Percentiles rank a stretch among this genome's conserved stretches.
Conservation (phyloP, 1,284 basidiomycete genomes). For the Puccinia sorghi region DNA sequence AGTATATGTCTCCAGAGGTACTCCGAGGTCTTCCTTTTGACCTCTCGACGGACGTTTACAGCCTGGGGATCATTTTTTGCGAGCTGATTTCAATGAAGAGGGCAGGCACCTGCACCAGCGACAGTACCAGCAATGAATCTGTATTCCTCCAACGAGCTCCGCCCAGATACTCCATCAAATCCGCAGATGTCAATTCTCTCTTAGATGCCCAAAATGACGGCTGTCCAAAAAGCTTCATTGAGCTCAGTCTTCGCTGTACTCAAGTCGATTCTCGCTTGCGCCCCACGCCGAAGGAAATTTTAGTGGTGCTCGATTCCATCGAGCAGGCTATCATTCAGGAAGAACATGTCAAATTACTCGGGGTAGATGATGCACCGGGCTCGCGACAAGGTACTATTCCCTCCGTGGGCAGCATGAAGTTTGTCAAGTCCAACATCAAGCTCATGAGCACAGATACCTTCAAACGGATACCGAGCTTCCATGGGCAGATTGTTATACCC, state of each 20-base stretch:
- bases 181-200: conserved; percentile 67
- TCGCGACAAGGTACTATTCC: neutral
- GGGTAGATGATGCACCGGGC: neutral
- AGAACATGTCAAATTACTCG: conserved; percentile 59
- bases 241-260: conserved; percentile 77
- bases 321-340: conserved; percentile 77
- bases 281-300: conserved; percentile 74
- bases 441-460: conserved; percentile 1
- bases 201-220: conserved; percentile 67
- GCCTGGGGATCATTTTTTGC: conserved; percentile 89
- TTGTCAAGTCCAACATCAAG: conserved; percentile 23
- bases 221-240: conserved; percentile 76
- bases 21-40: conserved; percentile 85
- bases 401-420: conserved; percentile 38
- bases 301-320: conserved; percentile 72
- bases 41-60: conserved; percentile 90
- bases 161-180: conserved; percentile 76
- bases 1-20: conserved; percentile 75
- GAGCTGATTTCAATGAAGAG: conserved; percentile 84
- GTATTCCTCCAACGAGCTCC: conserved; percentile 68
- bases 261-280: conserved; percentile 68
- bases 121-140: conserved; percentile 56
- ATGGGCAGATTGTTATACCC: conserved; percentile 34
- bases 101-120: conserved; percentile 64
- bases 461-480: conserved; percentile 44